Evolutionary conservation across 352 stramenopile species (phyloP), one percentile per base, ranked within the genome.

Genomic region (Pythium insidiosum): DNA sequence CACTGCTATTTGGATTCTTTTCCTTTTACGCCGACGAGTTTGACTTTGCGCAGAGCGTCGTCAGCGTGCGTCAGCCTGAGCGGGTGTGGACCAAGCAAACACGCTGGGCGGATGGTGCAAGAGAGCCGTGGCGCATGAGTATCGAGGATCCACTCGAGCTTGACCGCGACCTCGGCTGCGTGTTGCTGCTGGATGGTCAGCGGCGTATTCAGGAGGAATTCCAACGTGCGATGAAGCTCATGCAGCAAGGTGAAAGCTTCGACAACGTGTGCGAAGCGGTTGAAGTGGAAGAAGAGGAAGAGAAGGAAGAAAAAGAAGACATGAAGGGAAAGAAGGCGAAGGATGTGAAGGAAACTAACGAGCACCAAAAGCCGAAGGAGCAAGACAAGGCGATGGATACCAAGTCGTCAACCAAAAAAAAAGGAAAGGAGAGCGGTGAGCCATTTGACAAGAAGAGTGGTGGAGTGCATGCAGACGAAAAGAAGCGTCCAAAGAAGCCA

Each of bases 11-110:
- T 12, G 81, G 78, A 1, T 99, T 99, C 66, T 99, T 99, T 59
- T 66, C 78, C 23, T 99, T 98, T 59, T 99, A 97, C 68, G 81
- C 88, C 2, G 94, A 82, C n/a, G 62, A 95, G 29, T 98, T 99
- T 52, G 94, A 99, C 61, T 98, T 96, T 66, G 84, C 88, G 18
- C 66, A 84, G n/a, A 50, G 81, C 46, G 92, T 99, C 2, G 78
- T 99, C 18, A 94, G 77, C 13, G 70, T 98, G n/a, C 82, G 95
- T 20, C 38, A 60, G 3, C 74, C 78, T 2, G 57, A 68, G 53
- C 49, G n/a, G 66, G 43, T 31, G 50, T 67, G 43, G 16, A 31
- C 57, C 4, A 90, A 90, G 61, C 18, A 50, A 29, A 25, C 28
- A 0, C 58, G 66, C 31, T 88, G 76, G 75, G 58, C 61, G 1